A percentile compares a stretch with the other conserved stretches of the same genome.
Evolutionary conservation across 768 basidiomycete species (phyloP).

Genomic region (Mrakia hoshinonis): DNA sequence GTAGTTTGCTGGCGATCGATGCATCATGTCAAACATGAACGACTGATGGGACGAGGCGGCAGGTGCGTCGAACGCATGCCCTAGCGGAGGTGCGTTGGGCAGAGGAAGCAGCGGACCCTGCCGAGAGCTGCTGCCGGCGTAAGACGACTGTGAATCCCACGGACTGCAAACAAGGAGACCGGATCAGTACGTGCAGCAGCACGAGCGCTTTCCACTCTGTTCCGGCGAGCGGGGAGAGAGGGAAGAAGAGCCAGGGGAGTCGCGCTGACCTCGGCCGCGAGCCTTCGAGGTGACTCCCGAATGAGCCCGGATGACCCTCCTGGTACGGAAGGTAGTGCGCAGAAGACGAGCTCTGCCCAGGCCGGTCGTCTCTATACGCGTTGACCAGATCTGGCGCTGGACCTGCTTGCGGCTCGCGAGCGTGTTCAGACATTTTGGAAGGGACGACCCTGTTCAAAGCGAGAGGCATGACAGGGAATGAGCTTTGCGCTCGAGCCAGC

Average conservation of each 20-base stretch:
- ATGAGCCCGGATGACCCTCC: neutral
- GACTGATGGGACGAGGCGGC: neutral
- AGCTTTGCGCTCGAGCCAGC: too few species aligned
- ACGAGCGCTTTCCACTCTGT: neutral
- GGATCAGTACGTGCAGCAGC: neutral
- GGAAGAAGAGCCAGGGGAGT: too few species aligned
- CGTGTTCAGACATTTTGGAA: too few species aligned
- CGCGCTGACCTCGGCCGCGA: neutral
- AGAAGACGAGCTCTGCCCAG: neutral
- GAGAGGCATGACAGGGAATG: too few species aligned
- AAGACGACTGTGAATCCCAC: neutral
- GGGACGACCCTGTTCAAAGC: too few species aligned
- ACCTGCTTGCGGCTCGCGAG: too few species aligned
- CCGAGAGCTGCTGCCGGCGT: neutral
- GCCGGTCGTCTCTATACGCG: neutral
- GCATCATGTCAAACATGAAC: conserved; percentile 10
- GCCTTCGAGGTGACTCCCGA: neutral
- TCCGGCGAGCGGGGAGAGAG: neutral
- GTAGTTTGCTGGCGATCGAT: neutral
- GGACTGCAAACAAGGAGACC: neutral
- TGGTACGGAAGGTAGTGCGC: neutral
- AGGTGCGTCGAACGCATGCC: neutral
- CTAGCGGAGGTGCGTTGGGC: neutral
- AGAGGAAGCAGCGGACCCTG: neutral
- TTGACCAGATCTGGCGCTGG: neutral